These are phyloP conservation scores for Rhizophora apiculata DNA, from an alignment of 345 rosid species.

Conservation along the genomic window DNA sequence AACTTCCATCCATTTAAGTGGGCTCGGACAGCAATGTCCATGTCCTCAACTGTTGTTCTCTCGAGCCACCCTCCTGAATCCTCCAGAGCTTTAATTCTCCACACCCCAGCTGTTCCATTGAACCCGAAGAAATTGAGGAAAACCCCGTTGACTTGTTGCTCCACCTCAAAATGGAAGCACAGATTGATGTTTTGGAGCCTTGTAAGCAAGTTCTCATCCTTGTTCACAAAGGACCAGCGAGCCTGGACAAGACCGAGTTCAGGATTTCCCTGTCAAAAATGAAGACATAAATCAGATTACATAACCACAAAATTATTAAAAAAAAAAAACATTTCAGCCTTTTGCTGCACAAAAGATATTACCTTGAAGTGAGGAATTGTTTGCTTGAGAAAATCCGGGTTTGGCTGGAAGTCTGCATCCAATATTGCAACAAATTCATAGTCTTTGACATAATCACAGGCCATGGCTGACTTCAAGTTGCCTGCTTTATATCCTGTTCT, in stretches of 20 bases:
- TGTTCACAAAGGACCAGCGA: conserved; percentile 88
- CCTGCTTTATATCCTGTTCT: conserved; percentile 97
- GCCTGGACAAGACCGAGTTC: conserved; percentile 83
- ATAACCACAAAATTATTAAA: too few species aligned
- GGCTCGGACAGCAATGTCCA: conserved; percentile 92
- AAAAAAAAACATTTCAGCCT: neutral
- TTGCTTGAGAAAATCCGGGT: conserved; percentile 71
- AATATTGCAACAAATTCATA: conserved; percentile 75
- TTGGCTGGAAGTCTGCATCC: conserved; percentile 88
- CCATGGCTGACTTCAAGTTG: conserved; percentile 86
- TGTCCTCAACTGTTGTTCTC: conserved; percentile 89
- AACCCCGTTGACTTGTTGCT: conserved; percentile 80
- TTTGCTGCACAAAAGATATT: conserved; percentile 4
- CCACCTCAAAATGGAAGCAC: conserved; percentile 93
- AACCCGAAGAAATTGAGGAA: conserved; percentile 84
- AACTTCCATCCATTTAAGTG: conserved; percentile 89
- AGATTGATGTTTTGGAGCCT: conserved; percentile 87
- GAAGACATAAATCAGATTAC: neutral
- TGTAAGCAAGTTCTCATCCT: conserved; percentile 81
- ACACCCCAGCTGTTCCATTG: conserved; percentile 92
- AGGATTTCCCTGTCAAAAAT: conserved; percentile 62
- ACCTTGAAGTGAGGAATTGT: conserved; percentile 88
- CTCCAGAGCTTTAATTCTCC: conserved; percentile 82
- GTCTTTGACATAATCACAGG: conserved; percentile 74
- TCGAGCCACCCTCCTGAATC: conserved; percentile 96